Evolutionary conservation across 116 monocot species (phyloP), one percentile per base, ranked within the genome.

Genomic region (Posidonia oceanica): DNA sequence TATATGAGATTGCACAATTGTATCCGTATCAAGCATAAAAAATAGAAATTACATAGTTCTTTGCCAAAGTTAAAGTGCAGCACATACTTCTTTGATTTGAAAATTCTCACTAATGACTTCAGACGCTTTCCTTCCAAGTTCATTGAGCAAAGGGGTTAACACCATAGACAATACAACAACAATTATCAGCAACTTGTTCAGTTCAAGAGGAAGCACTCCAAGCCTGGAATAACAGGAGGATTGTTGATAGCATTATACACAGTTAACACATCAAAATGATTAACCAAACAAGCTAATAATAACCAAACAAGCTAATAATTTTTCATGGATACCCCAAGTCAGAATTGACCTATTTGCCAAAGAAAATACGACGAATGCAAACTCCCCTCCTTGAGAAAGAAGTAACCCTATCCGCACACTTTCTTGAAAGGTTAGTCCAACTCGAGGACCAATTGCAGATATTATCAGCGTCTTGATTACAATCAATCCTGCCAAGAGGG

Each of bases 341-440:
- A 54, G 41, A 73, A 64, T 67, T 64, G 15, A 92, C 97, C 97
- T 92, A 81, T 98, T 98, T 77, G 97, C 97, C 66, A 98, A 81
- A 48, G 97, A 98, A 83, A 98, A 93, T 23, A 98, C 97, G 36
- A 98, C 97, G 67, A 98, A 98, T 54, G 87, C 97, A 82, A 98
- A 98, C 59, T 98, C 97, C 23, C 97, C 97, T 78, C 97, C 97
- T 80, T 98, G 97, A 56, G 97, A 98, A 78, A 98, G 97, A 74
- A 98, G 87, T 56, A 98, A 81, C 18, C 97, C 97, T 73, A 98
- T 93, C n/a, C 97, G 79, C 11, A 98, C 78, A 77, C 97, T 98
- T 81, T 98, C 97, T 91, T 86, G 87, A 5, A 98, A 69, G 63
- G 87, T 83, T 69, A 98, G 75, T 51, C 97, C 97, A 82, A 98